Evolutionary conservation across 2,329 filamentous ascomycete species (phyloP), one percentile per base, ranked within the genome.

Genomic region (Rhynchosporium graminicola): DNA sequence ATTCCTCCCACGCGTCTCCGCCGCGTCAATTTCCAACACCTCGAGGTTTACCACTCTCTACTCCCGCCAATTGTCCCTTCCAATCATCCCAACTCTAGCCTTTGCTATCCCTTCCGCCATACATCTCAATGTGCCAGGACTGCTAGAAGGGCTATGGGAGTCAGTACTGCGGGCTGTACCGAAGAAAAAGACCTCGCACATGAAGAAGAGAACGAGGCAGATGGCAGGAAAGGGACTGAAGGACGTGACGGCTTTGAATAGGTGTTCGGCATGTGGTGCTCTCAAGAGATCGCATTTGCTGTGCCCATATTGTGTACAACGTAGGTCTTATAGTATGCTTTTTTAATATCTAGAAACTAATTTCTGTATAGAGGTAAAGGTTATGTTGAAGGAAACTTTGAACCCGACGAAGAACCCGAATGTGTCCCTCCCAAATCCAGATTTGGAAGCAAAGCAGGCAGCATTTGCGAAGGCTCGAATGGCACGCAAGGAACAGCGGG

Each of bases 171-270:
- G 88, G 68, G 95, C 95, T 1, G 95, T 98, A 15, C 95, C 95
- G 4, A 99, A 99, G 84, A 98, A 97, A 81, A 99, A 98, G 85
- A 96, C 92, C 40, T 97, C 94, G 47, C 92, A 99, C 77, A 91
- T 91, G 81, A 97, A 95, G 81, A 97, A 92, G 83, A 85, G 95
- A 70, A 88, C 92, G 74, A 87, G 96, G 72, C 92, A 96, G 74
- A 90, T 98, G 88, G 94, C 93, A 29, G 95, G 95, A 73, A 99
- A 99, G 80, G 94, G 88, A 50, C 78, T 99, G 70, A 91, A 97
- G 79, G 95, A 99, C 75, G 87, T 96, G 62, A 95, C 89, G 67
- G 85, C 86, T 59, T 79, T 99, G 70, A 96, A 92, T 79, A 91
- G 87, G 73, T 99, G 95, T 75, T 90, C 94, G 0, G 91, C 87